Percentiles rank a stretch among this genome's conserved stretches.
phyloP scores from a whole-genome alignment of 805 yeast genomes.

The Saturnispora saitoi region DNA sequence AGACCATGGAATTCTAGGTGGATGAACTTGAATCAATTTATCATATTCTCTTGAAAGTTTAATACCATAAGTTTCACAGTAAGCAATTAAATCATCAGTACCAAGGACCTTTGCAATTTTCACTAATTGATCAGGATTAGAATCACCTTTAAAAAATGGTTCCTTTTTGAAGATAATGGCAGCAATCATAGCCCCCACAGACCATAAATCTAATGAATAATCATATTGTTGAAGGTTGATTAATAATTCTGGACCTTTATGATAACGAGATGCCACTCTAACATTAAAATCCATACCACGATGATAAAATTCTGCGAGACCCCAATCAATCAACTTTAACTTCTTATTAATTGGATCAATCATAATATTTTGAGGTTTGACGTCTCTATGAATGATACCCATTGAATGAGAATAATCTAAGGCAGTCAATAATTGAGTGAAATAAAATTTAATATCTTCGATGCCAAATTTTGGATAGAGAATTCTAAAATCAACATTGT shows the following conservation, averaged over 20 bases:
- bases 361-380: slow-evolving; percentile 90
- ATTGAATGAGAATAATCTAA: slow-evolving; percentile 83
- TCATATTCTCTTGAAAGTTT: slow-evolving; percentile 72
- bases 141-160: slow-evolving; percentile 87
- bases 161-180: slow-evolving; percentile 82
- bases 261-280: slow-evolving; percentile 85
- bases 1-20: slow-evolving; percentile 59
- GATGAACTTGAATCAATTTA: slow-evolving; percentile 51
- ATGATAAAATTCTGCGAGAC: slow-evolving; percentile 87
- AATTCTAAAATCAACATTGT: slow-evolving; percentile 79
- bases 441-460: slow-evolving; percentile 71
- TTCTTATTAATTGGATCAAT: slow-evolving; percentile 62
- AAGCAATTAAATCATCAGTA: slow-evolving; percentile 61
- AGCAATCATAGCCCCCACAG: slow-evolving; percentile 86
- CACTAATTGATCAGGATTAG: slow-evolving; percentile 85
- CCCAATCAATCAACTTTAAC: slow-evolving; percentile 86
- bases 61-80: slow-evolving; percentile 61
- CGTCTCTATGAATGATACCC: slow-evolving; percentile 94
- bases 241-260: slow-evolving; percentile 85
- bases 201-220: slow-evolving; percentile 85
- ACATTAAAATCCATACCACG: slow-evolving; percentile 85
- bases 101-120: slow-evolving; percentile 86
- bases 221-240: slow-evolving; percentile 80
- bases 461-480: slow-evolving; percentile 74
- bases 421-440: slow-evolving; percentile 73